These are phyloP conservation scores for Myrmaecium sp. DNA, from an alignment of 2,329 filamentous ascomycete species.

Conservation along the genomic window DNA sequence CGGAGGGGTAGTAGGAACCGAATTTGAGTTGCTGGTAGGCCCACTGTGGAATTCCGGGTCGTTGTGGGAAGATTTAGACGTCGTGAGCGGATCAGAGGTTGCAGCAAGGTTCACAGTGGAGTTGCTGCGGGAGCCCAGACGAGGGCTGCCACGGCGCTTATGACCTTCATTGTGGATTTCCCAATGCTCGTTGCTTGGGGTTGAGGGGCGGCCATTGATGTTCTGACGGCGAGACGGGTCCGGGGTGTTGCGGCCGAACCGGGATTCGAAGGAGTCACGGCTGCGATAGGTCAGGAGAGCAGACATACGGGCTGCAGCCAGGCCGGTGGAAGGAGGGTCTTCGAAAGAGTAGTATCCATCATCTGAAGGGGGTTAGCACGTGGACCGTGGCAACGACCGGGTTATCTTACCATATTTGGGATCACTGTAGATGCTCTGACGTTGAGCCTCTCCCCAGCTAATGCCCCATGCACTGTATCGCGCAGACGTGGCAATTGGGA, in stretches of 20 bases:
- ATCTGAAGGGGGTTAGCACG: conserved; percentile 28
- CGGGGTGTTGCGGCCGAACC: conserved; percentile 84
- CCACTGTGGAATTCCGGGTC: conserved; percentile 31
- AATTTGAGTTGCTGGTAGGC: too few relatives aligned
- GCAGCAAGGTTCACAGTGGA: conserved; percentile 12
- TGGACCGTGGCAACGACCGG: neutral
- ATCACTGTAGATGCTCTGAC: conserved; percentile 91
- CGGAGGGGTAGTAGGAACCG: conserved; percentile 10
- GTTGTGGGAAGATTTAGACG: conserved; percentile 11
- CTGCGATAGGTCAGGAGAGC: conserved; percentile 91
- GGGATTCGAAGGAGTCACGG: conserved; percentile 88
- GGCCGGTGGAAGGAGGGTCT: conserved; percentile 70
- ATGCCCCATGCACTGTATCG: conserved; percentile 81
- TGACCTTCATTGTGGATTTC: conserved; percentile 37
- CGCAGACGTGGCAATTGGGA: conserved; percentile 73
- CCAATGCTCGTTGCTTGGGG: conserved; percentile 27
- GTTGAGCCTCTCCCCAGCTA: conserved; percentile 76
- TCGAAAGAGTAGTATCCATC: conserved; percentile 86
- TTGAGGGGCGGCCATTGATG: conserved; percentile 46
- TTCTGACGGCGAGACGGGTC: conserved; percentile 71
- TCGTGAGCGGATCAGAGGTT: conserved; percentile 8
- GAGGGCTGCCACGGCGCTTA: conserved; percentile 28
- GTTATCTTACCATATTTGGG: conserved; percentile 53
- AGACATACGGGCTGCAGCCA: conserved; percentile 92
- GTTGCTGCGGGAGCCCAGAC: conserved; percentile 19